Conservation (phyloP, 2,329 filamentous ascomycete genomes). For the Sclerotiophoma versabilis region DNA sequence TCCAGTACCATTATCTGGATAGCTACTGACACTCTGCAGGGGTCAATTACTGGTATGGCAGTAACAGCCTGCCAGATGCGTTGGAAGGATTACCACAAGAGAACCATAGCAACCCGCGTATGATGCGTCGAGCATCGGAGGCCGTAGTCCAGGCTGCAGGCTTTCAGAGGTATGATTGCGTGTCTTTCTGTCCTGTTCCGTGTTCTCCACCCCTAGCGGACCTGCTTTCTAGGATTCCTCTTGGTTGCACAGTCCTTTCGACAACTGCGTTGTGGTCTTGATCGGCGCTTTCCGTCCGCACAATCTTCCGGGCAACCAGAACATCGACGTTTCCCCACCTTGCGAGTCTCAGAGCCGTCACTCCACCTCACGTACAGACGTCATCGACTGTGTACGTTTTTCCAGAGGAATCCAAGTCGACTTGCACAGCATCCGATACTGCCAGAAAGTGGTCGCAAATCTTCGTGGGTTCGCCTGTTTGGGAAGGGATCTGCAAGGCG, state of each 20-base stretch:
- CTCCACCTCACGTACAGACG: neutral
- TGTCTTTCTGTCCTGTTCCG: neutral
- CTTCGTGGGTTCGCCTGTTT: constrained; percentile 24
- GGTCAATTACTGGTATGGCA: constrained; percentile 46
- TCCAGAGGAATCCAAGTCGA: constrained; percentile 5
- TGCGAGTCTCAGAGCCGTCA: neutral
- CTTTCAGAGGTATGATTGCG: constrained; percentile 39
- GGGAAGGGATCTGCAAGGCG: constrained; percentile 29
- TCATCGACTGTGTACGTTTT: neutral
- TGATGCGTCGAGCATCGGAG: constrained; percentile 45
- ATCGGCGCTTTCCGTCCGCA: constrained; percentile 5
- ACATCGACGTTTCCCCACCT: neutral
- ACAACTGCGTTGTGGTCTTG: constrained; percentile 3
- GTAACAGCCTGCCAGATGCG: constrained; percentile 37
- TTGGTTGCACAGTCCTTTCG: neutral
- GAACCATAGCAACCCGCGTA: constrained; percentile 29
- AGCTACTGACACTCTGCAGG: constrained; percentile 30
- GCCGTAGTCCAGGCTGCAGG: constrained; percentile 37
- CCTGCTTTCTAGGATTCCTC: neutral
- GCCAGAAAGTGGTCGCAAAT: constrained; percentile 30
- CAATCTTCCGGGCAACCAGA: constrained; percentile 1
- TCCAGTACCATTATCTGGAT: constrained; percentile 1
- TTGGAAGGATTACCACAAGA: constrained; percentile 37
- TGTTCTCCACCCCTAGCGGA: neutral
- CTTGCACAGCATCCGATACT: constrained; percentile 20